Conservation (phyloP, 805 yeast species). For the Saccharomycopsis sp. region DNA sequence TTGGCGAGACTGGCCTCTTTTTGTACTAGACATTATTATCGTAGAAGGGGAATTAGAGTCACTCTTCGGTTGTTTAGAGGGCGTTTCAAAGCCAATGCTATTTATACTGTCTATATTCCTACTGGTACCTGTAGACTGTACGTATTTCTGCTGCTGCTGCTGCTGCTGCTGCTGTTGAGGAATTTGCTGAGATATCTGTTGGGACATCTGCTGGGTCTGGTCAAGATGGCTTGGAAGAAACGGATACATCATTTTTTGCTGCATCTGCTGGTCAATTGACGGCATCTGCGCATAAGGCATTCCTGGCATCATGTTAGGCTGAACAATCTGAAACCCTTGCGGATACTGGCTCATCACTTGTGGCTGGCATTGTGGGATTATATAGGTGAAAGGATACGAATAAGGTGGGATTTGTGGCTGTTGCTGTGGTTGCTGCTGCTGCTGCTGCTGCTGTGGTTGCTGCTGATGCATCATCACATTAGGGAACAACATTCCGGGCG, state of each 20-base stretch:
- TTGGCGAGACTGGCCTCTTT: not conserved
- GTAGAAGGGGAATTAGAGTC: slow-evolving; percentile 13
- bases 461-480: not conserved
- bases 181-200: not conserved
- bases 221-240: not conserved
- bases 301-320: not conserved
- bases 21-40: slow-evolving; percentile 13
- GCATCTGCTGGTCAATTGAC: not conserved
- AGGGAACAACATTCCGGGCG: not conserved
- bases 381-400: not conserved
- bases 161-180: not conserved
- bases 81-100: slow-evolving; percentile 7
- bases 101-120: not conserved
- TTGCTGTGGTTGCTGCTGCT: slow-evolving; percentile 1
- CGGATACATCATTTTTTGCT: not conserved
- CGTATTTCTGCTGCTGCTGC: not conserved
- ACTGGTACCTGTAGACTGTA: not conserved
- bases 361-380: not conserved
- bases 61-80: slow-evolving; percentile 5
- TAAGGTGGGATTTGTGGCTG: not conserved
- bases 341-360: not conserved
- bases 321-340: not conserved
- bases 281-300: not conserved
- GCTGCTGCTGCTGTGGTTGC: not conserved
- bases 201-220: not conserved